Base-by-base conservation (phyloP, 768 basidiomycete species). In the Lentinula raphanica region DNA sequence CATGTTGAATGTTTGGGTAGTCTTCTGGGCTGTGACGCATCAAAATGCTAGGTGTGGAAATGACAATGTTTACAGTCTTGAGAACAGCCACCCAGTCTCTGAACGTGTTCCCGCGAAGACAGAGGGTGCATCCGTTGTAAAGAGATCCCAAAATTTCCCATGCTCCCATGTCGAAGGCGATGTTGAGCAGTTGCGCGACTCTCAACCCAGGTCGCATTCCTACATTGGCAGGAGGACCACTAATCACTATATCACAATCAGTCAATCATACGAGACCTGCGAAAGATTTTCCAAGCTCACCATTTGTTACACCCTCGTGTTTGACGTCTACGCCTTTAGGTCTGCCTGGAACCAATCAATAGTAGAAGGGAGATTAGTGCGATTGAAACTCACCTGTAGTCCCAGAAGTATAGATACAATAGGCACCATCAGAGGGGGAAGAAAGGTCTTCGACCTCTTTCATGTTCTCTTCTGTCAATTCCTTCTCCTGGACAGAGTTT, bases 81-180 rank as follows among this genome's bases (percentile, higher is more conserved):
- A 84, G 71, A n/a, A 80, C 68, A 2, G 70, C 70, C 1, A 68
- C 67, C 82, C 82, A 84, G 56, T 82, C 78, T 31, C 73, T 75
- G 5, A 73, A 75, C 3, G 74, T 72, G 59, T 80, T 79, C 6
- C 82, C 82, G 9, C 82, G 75, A 11, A 83, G 68, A 64, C 78
- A 79, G 7, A 84, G 73, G 0, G 81, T 82, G 48, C 76, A 74
- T 0, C 81, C 82, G 58, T 83, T 82, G 63, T 68, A 74, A 54
- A 84, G 66, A 9, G 76, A 72, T 5, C 80, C 79, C 17, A 84
- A 71, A 28, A 79, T 78, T 64, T 84, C 82, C 85, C 85, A 86
- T 19, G 82, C 82, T 42, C 80, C 82, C 82, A 86, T 85, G 62
- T 86, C 85, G 64, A 85, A 86, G 3, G 83, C 79, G 44, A 86